These are phyloP conservation scores for Lycium ferocissimum DNA, from an alignment of 257 asterid species.

Conservation along the genomic window DNA sequence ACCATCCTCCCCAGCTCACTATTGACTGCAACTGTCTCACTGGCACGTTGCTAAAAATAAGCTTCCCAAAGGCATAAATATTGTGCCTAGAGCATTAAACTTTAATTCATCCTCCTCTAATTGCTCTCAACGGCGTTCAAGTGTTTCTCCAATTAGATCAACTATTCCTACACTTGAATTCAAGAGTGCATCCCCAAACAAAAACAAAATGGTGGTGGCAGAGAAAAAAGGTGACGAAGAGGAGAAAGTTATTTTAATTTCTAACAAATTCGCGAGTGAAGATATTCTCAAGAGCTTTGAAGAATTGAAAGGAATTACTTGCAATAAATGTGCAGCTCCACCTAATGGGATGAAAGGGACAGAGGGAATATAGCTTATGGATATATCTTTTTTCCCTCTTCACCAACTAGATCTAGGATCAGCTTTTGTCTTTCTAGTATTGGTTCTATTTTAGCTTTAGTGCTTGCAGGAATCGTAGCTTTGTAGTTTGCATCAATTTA, in stretches of 20 bases:
- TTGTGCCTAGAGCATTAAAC: too few relatives aligned
- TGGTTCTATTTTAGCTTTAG: background rate
- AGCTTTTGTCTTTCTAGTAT: background rate
- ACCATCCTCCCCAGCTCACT: slow-evolving; percentile 69
- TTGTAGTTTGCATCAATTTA: background rate
- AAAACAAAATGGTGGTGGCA: slow-evolving; percentile 33
- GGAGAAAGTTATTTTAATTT: slow-evolving; percentile 35
- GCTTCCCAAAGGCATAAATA: background rate
- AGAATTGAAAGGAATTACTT: background rate
- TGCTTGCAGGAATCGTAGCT: background rate
- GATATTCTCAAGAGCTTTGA: slow-evolving; percentile 42
- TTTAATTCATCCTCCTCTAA: background rate
- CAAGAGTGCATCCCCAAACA: background rate
- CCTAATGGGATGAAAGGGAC: background rate
- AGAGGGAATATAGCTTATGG: background rate
- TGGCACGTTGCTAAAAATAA: slow-evolving; percentile 26
- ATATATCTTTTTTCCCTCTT: background rate
- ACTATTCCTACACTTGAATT: too few relatives aligned
- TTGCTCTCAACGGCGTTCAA: too few relatives aligned
- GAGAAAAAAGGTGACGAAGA: slow-evolving; percentile 41
- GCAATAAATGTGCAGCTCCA: too few relatives aligned
- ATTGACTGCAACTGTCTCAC: slow-evolving; percentile 64
- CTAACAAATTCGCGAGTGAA: slow-evolving; percentile 39
- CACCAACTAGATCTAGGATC: slow-evolving; percentile 11
- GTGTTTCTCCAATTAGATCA: too few relatives aligned